A percentile compares a stretch with the other conserved stretches of the same genome.
These are phyloP conservation scores for Avena insularis DNA, from an alignment of 176 grass and related monocot genomes.

Conservation along the genomic window DNA sequence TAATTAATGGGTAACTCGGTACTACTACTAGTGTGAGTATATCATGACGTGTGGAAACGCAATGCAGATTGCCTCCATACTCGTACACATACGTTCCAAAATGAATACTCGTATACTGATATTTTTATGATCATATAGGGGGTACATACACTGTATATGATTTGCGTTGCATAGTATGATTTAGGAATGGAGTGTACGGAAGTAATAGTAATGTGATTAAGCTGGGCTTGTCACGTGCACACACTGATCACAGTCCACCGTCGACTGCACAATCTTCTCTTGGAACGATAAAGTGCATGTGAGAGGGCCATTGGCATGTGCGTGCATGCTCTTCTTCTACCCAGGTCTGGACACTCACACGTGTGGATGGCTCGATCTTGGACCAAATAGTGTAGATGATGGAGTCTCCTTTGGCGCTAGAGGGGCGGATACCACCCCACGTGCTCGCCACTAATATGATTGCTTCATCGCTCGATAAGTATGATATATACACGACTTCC, in stretches of 20 bases:
- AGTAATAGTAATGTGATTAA: not conserved
- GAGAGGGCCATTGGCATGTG: conserved; percentile 51
- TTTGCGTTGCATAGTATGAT: not conserved
- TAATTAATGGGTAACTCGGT: not conserved
- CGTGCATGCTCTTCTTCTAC: conserved; percentile 57
- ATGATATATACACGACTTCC: too few species aligned
- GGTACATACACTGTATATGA: not conserved
- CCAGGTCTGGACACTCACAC: conserved; percentile 52
- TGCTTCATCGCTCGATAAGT: too few species aligned
- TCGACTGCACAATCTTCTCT: conserved; percentile 52
- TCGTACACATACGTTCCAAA: not conserved
- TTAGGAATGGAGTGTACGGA: conserved; percentile 14
- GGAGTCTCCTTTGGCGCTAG: not conserved
- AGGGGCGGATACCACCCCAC: conserved; percentile 2
- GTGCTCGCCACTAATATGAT: conserved; percentile 24
- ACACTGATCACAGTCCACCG: conserved; percentile 40
- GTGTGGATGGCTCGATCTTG: conserved; percentile 42
- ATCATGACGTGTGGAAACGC: not conserved
- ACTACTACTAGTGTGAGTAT: not conserved
- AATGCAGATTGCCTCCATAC: not conserved
- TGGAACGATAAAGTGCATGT: conserved; percentile 60
- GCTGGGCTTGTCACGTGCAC: conserved; percentile 45
- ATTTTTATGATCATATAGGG: too few species aligned
- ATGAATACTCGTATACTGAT: too few species aligned
- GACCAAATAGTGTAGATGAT: not conserved